These are phyloP conservation scores for Pythium phragmiticola DNA, from an alignment of 352 stramenopile species.

Conservation along the genomic window DNA sequence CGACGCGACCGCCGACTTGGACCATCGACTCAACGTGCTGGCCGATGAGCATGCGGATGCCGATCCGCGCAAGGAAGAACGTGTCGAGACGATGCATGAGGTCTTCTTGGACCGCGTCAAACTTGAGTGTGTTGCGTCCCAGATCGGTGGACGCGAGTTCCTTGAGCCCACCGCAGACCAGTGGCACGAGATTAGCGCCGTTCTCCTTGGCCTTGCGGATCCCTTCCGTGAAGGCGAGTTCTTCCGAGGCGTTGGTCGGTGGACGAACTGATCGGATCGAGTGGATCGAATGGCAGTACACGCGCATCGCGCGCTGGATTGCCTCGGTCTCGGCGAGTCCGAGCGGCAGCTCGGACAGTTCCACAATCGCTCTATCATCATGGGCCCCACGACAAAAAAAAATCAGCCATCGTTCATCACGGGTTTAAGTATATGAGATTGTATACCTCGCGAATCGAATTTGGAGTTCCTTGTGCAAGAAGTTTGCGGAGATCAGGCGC, in stretches of 20 bases:
- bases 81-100: conserved; percentile 90
- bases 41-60: conserved; percentile 99
- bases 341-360: conserved; percentile 72
- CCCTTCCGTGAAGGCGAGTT: conserved; percentile 61
- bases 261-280: conserved; percentile 42
- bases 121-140: conserved; percentile 54
- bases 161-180: conserved; percentile 74
- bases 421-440: background rate
- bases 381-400: background rate
- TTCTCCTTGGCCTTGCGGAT: conserved; percentile 51
- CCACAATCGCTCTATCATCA: conserved; percentile 49
- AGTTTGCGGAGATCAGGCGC: conserved; percentile 58
- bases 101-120: conserved; percentile 67
- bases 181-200: conserved; percentile 73
- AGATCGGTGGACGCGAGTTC: conserved; percentile 66
- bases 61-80: conserved; percentile 98
- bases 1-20: conserved; percentile 60
- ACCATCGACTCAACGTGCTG: conserved; percentile 76
- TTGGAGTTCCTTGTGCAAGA: conserved; percentile 80
- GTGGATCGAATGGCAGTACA: conserved; percentile 61
- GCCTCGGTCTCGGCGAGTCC: conserved; percentile 61
- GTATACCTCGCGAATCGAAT: conserved; percentile 64
- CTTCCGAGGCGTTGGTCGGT: conserved; percentile 45
- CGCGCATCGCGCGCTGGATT: conserved; percentile 57
- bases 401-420: conserved; percentile 4